Base-by-base conservation (phyloP, 129 eudicot species). In the Flaveria robusta region DNA sequence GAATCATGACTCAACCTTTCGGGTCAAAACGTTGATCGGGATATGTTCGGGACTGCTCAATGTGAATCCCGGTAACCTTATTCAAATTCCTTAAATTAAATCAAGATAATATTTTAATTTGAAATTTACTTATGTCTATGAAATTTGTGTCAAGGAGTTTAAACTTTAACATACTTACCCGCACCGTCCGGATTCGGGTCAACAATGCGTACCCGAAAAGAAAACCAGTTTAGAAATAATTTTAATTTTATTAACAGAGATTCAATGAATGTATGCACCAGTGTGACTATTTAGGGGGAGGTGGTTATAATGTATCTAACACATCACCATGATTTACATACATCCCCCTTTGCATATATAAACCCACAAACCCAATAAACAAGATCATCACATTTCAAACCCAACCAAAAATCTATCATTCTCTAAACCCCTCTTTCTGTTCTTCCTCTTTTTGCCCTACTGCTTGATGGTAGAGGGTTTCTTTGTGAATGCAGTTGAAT, bases 231-330 rank as follows among this genome's bases (percentile, higher is more conserved):
- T 46, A 26, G 46, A 73, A 54, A 75, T 68, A 63, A 63, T 24
- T 77, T 3, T 68, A 63, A 63, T 24, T 77, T 3, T 11, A 23
- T 59, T 4, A 29, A 14, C 12, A 63, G 19, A 72, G 88, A 87
- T 89, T 78, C 96, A 89, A 82, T 89, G 96, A 87, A 89, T 82
- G 58, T 71, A 29, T n/a, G 46, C 41, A 60, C 1, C 42, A 63
- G 43, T 29, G 41, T 26, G 42, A 49, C 41, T 6, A 56, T 56
- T 52, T 66, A 71, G 75, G 82, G 84, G 83, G 83, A 56, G 84
- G 15, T 49, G 74, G 51, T 15, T 64, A 11, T 71, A 45, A 72
- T 85, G 87, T 79, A 79, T 85, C 84, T 81, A 60, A 79, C 88
- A 83, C 88, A 66, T 69, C 79, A 81, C 64, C 87, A 67, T 43